These are phyloP conservation scores for Glebionis coronaria DNA, from an alignment of 129 eudicot species.

Conservation along the genomic window DNA sequence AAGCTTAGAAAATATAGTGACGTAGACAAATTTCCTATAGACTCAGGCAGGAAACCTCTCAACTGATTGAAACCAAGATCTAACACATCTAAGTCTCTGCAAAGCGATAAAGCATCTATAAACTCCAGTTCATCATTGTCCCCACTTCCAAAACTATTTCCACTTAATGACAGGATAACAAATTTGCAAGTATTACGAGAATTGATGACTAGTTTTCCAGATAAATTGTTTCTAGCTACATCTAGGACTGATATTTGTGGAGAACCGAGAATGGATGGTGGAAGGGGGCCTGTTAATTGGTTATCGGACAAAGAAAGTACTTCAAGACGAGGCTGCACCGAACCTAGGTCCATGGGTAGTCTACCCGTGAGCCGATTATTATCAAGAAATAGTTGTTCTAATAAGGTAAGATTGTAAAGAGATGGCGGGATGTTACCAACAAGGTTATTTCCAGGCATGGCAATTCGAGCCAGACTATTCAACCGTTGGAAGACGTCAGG, in stretches of 20 bases:
- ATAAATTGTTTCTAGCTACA: constrained; percentile 28
- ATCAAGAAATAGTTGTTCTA: constrained; percentile 23
- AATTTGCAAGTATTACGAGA: constrained; percentile 14
- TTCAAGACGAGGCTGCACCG: not conserved
- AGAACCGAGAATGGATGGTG: constrained; percentile 23
- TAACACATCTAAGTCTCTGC: constrained; percentile 18
- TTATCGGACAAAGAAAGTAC: constrained; percentile 22
- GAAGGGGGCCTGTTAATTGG: constrained; percentile 23
- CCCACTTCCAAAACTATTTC: constrained; percentile 36
- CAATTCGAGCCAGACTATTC: not conserved
- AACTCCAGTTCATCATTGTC: constrained; percentile 31
- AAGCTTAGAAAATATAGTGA: constrained; percentile 7
- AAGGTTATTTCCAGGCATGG: constrained; percentile 22
- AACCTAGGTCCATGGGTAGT: constrained; percentile 21
- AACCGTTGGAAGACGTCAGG: constrained; percentile 24
- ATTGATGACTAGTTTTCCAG: constrained; percentile 34
- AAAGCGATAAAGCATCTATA: constrained; percentile 22
- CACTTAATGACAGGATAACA: not conserved
- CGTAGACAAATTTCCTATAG: constrained; percentile 28
- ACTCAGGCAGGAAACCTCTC: constrained; percentile 26
- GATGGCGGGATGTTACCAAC: constrained; percentile 38
- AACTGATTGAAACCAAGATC: constrained; percentile 26
- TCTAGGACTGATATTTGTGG: constrained; percentile 18
- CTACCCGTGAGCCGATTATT: constrained; percentile 25
- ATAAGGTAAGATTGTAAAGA: constrained; percentile 21